Percentiles rank a stretch among this genome's conserved stretches.
Conservation (phyloP, 345 rosid genomes). For the Eucalyptus marginata region DNA sequence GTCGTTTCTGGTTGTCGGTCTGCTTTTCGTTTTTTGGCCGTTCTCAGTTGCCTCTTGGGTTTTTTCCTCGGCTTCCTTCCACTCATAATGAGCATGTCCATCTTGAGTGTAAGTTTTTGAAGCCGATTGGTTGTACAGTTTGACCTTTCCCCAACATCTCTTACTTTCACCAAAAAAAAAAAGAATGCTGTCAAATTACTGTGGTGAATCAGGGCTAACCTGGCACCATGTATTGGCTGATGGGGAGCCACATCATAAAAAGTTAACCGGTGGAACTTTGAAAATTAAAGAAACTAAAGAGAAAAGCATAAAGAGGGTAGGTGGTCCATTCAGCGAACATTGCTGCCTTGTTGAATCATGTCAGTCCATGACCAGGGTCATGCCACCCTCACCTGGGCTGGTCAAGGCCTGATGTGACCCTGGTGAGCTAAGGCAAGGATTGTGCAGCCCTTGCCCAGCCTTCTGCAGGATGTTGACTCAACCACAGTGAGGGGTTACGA, state of each 20-base stretch:
- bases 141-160: no score
- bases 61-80: no score
- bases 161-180: no score
- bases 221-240: background rate
- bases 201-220: background rate
- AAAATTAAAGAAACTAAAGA: background rate
- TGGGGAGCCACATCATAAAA: background rate
- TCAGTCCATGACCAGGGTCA: background rate
- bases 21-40: no score
- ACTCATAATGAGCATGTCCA: no score
- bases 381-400: background rate
- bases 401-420: background rate
- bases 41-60: no score
- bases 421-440: background rate
- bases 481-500: background rate
- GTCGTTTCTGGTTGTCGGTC: no score
- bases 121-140: no score
- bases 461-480: background rate
- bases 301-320: background rate
- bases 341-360: background rate
- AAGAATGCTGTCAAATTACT: background rate
- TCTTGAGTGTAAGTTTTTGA: no score
- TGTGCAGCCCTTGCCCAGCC: background rate
- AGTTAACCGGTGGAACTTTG: background rate
- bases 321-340: background rate